Conservation (phyloP, 177 flowering plant species). For the Vitis hybrid region DNA sequence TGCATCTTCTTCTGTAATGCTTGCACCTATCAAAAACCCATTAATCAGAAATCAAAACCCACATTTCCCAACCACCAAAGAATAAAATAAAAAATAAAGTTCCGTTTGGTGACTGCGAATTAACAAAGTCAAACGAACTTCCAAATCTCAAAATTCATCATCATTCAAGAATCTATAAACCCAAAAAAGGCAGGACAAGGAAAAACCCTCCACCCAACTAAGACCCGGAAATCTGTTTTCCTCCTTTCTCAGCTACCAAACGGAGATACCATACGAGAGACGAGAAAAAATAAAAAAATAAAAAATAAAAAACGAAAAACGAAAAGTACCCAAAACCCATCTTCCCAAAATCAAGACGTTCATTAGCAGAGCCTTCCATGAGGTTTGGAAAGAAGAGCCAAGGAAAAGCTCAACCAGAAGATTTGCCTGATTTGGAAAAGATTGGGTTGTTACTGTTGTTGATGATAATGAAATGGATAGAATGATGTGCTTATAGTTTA, state of each 20-base stretch:
- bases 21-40: conserved; percentile 43
- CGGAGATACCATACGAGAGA: not conserved
- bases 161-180: too few relatives aligned
- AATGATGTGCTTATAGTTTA: not conserved
- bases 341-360: conserved; percentile 78
- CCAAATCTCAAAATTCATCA: too few relatives aligned
- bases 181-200: not conserved
- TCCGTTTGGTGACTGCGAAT: too few relatives aligned
- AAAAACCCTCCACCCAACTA: not conserved
- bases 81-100: too few relatives aligned
- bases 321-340: conserved; percentile 76
- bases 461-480: not conserved
- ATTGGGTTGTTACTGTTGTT: conserved; percentile 1
- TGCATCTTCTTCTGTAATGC: conserved; percentile 90
- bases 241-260: not conserved
- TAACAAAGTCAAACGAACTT: too few relatives aligned
- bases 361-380: conserved; percentile 55
- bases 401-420: conserved; percentile 1
- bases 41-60: not conserved
- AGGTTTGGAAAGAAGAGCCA: conserved; percentile 3
- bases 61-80: too few relatives aligned
- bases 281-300: not conserved
- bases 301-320: not conserved
- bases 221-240: not conserved
- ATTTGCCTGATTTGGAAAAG: conserved; percentile 19